These are phyloP conservation scores for Discostella stelligeroides DNA, from an alignment of 108 stramenopile genomes.

Conservation along the genomic window DNA sequence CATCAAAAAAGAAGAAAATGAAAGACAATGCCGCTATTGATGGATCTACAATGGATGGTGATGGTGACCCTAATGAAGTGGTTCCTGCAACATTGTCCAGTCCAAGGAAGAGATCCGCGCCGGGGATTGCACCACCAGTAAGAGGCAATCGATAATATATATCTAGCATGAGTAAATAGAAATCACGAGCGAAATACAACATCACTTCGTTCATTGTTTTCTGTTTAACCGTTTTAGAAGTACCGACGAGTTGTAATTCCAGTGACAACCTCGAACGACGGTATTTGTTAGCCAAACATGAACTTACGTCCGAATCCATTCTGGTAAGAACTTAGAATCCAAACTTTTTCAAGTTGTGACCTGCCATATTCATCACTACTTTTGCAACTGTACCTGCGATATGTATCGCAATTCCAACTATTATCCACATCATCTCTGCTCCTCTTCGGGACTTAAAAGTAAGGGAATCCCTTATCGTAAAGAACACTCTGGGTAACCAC, in stretches of 20 bases:
- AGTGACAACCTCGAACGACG: too few species aligned
- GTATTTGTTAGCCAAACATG: too few species aligned
- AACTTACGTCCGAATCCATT: too few species aligned
- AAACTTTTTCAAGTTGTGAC: too few species aligned
- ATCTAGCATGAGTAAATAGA: background rate
- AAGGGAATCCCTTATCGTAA: slow-evolving; percentile 91
- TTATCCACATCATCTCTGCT: too few species aligned
- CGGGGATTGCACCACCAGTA: slow-evolving; percentile 5
- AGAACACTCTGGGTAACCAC: slow-evolving; percentile 94
- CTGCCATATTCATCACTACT: too few species aligned
- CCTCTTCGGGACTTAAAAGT: slow-evolving; percentile 24
- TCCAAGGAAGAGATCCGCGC: slow-evolving; percentile 10
- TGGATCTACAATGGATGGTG: background rate
- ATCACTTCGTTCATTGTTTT: background rate
- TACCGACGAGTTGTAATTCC: too few species aligned
- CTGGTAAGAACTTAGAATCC: too few species aligned
- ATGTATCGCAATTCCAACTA: too few species aligned
- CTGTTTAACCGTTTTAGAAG: too few species aligned
- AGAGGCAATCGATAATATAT: slow-evolving; percentile 11
- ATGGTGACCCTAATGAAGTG: slow-evolving; percentile 4
- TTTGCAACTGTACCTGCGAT: too few species aligned
- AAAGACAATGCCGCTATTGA: background rate
- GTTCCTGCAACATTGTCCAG: slow-evolving; percentile 1
- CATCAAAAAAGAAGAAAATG: slow-evolving; percentile 21
- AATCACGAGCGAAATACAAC: too few species aligned